Conservation (phyloP, 139 green algal genomes). For the Astrephomene gubernaculifera region DNA sequence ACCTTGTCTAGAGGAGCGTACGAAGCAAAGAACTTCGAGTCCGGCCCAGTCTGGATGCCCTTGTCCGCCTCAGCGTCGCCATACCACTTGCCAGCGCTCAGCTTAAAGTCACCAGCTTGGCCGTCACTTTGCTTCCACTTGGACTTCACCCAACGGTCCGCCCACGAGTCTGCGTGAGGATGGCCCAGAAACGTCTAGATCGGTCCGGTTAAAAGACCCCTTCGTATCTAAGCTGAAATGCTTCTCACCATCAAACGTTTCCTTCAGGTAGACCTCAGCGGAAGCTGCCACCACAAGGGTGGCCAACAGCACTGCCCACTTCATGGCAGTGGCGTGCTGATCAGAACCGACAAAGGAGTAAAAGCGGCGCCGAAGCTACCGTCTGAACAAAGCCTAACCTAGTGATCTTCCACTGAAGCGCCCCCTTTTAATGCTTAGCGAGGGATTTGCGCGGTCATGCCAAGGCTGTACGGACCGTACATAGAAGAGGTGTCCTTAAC, state of each 20-base stretch:
- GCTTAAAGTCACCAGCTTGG: slow-evolving; percentile 75
- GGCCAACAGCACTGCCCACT: slow-evolving; percentile 38
- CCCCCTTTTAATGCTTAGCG: background rate
- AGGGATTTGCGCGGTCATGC: background rate
- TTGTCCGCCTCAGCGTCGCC: slow-evolving; percentile 71
- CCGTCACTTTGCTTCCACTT: slow-evolving; percentile 80
- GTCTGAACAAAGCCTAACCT: background rate
- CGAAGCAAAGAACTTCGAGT: slow-evolving; percentile 85
- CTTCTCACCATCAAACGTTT: slow-evolving; percentile 79
- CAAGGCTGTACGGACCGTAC: background rate
- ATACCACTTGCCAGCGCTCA: slow-evolving; percentile 80
- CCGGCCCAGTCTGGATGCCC: slow-evolving; percentile 85
- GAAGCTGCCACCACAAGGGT: slow-evolving; percentile 30
- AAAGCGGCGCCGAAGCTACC: background rate
- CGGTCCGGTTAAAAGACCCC: background rate
- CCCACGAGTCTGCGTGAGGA: slow-evolving; percentile 68
- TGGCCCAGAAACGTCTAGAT: slow-evolving; percentile 25
- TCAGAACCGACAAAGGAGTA: background rate
- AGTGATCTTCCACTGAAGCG: no score
- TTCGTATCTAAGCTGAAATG: background rate
- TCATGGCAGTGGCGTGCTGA: slow-evolving; percentile 16
- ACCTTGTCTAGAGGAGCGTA: slow-evolving; percentile 69
- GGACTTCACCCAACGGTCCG: slow-evolving; percentile 78
- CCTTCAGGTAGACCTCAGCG: slow-evolving; percentile 79
- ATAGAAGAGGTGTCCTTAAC: background rate